Conservation (phyloP, 2,329 filamentous ascomycete genomes). For the Ophiocordyceps camponoti-floridani region DNA sequence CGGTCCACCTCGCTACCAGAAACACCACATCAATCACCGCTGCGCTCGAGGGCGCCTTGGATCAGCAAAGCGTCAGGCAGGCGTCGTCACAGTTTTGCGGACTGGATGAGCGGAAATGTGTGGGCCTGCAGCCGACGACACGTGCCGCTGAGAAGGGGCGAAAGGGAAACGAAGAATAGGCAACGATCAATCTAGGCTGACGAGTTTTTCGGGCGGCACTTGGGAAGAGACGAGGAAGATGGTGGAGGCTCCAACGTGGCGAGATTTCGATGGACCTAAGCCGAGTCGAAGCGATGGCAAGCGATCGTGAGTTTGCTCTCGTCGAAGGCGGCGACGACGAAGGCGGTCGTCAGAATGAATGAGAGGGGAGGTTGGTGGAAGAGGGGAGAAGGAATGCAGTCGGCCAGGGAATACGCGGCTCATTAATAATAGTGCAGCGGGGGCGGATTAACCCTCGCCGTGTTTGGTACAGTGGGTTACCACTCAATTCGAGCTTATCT, state of each 20-base stretch:
- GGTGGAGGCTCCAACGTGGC: neutral
- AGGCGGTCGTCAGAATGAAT: neutral
- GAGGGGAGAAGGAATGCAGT: neutral
- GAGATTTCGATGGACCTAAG: neutral
- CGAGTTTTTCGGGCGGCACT: too few species aligned
- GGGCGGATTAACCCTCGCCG: neutral
- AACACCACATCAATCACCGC: constrained; percentile 10
- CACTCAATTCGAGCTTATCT: too few species aligned
- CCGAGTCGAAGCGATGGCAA: neutral
- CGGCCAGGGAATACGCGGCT: neutral
- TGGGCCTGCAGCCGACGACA: neutral
- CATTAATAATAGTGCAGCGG: constrained; percentile 1
- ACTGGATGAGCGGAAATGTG: neutral
- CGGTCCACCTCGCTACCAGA: constrained; percentile 18
- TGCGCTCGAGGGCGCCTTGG: neutral
- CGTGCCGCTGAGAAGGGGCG: too few species aligned
- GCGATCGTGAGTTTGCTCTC: neutral
- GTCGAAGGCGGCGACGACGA: neutral
- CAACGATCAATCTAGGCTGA: too few species aligned
- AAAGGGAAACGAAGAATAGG: too few species aligned
- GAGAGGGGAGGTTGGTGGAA: neutral
- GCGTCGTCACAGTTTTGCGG: neutral
- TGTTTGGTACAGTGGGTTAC: too few species aligned
- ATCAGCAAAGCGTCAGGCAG: neutral
- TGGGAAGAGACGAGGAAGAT: neutral